Conservation (phyloP, 208 protist genomes). For the Leishmania guyanensis region DNA sequence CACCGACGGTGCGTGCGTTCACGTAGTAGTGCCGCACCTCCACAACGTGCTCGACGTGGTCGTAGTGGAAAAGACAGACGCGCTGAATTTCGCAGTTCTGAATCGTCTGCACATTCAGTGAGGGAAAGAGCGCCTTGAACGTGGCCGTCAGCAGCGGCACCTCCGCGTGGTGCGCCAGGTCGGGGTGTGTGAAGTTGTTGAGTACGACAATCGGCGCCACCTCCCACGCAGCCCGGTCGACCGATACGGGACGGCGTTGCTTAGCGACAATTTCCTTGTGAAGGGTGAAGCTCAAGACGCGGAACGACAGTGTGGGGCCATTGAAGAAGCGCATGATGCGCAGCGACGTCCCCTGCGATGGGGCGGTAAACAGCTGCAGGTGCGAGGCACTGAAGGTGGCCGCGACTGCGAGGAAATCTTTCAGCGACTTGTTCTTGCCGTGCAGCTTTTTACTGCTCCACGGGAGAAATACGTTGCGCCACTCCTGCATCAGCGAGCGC, state of each 20-base stretch:
- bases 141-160: constrained; percentile 84
- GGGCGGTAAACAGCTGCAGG: constrained; percentile 87
- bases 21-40: constrained; percentile 93
- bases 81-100: constrained; percentile 86
- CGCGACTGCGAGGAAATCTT: constrained; percentile 85
- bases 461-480: constrained; percentile 89
- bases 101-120: constrained; percentile 79
- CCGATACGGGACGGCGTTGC: constrained; percentile 66
- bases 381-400: constrained; percentile 84
- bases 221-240: constrained; percentile 72
- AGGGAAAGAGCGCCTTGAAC: constrained; percentile 85
- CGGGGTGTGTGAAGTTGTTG: constrained; percentile 91
- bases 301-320: constrained; percentile 89
- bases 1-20: constrained; percentile 74
- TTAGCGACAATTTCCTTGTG: constrained; percentile 77
- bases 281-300: constrained; percentile 88
- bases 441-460: constrained; percentile 91
- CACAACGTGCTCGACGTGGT: constrained; percentile 81
- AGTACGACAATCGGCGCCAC: constrained; percentile 90
- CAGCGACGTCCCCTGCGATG: constrained; percentile 81
- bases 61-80: constrained; percentile 89
- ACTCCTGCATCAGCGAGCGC: constrained; percentile 90
- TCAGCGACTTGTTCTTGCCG: constrained; percentile 89
- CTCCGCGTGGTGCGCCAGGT: constrained; percentile 61
- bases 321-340: constrained; percentile 92